A percentile compares a stretch with the other conserved stretches of the same genome.
Evolutionary conservation across 2,329 filamentous ascomycete genomes (phyloP).

Genomic region (Colletotrichum sp.): DNA sequence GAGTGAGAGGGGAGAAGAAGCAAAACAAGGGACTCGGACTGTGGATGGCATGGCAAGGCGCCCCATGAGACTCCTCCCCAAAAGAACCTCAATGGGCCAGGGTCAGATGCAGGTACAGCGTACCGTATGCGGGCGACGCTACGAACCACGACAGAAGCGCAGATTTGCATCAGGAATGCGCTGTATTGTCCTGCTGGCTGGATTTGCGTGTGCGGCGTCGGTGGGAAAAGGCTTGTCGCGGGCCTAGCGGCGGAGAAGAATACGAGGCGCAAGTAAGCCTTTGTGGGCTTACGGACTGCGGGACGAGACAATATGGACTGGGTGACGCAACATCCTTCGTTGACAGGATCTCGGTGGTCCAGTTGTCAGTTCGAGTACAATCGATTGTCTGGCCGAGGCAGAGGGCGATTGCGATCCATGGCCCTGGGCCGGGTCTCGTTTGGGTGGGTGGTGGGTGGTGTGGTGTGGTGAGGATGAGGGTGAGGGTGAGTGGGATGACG

Average conservation of each 20-base stretch:
- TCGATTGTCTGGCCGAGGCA: background rate
- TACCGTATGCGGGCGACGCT: background rate
- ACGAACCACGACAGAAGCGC: background rate
- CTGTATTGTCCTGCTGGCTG: background rate
- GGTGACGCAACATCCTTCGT: background rate
- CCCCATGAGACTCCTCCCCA: background rate
- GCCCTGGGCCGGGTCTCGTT: background rate
- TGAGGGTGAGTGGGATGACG: background rate
- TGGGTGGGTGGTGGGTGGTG: background rate
- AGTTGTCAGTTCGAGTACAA: background rate
- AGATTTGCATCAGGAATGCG: background rate
- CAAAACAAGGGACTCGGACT: background rate
- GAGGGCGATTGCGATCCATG: background rate
- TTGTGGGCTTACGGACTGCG: background rate
- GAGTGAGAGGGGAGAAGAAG: background rate
- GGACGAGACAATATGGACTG: background rate
- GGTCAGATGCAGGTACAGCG: conserved; percentile 5
- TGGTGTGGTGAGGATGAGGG: background rate
- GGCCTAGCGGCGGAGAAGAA: background rate
- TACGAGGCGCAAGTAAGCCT: background rate
- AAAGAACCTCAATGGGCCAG: background rate
- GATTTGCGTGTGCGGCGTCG: background rate
- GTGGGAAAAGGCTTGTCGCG: background rate
- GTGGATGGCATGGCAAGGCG: background rate
- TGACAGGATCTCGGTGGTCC: background rate